A percentile compares a stretch with the other conserved stretches of the same genome.
Conservation (phyloP, 148 eudicot genomes). For the Fagopyrum homotropicum region DNA sequence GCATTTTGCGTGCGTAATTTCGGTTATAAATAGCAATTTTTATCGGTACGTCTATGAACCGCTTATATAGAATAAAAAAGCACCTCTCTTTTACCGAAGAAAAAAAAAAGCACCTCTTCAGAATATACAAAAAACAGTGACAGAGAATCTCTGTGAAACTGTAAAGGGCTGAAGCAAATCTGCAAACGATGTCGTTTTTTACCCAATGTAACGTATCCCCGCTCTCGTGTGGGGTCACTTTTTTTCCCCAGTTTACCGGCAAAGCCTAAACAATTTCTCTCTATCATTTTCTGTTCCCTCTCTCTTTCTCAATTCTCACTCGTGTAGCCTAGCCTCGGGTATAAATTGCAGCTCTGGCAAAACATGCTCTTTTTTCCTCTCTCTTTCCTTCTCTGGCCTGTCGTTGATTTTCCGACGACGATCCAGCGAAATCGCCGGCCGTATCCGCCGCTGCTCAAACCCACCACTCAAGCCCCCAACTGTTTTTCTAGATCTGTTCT, state of each 20-base stretch:
- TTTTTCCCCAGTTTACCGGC: slow-evolving; percentile 7
- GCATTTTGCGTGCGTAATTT: too few species aligned
- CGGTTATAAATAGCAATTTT: too few species aligned
- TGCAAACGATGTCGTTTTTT: background rate
- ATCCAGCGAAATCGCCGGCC: slow-evolving; percentile 15
- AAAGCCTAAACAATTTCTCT: background rate
- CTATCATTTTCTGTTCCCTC: slow-evolving; percentile 17
- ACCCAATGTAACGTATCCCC: background rate
- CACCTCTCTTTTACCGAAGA: background rate
- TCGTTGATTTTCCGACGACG: slow-evolving; percentile 16
- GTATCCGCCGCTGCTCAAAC: background rate
- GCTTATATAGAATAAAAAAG: background rate
- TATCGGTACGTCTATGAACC: background rate
- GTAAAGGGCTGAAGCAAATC: background rate
- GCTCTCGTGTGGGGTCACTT: background rate
- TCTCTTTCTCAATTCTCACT: slow-evolving; percentile 10
- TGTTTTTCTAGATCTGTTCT: background rate
- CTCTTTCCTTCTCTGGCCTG: slow-evolving; percentile 18
- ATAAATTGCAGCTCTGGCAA: slow-evolving; percentile 32
- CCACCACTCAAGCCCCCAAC: slow-evolving; percentile 13
- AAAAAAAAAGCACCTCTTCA: background rate
- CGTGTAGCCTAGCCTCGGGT: background rate
- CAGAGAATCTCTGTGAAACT: slow-evolving; percentile 1
- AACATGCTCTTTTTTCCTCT: slow-evolving; percentile 32
- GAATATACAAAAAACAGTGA: background rate